Percentiles rank a stretch among this genome's conserved stretches.
Evolutionary conservation across 345 rosid genomes (phyloP).

Genomic region (Eucalyptus pauciflora): DNA sequence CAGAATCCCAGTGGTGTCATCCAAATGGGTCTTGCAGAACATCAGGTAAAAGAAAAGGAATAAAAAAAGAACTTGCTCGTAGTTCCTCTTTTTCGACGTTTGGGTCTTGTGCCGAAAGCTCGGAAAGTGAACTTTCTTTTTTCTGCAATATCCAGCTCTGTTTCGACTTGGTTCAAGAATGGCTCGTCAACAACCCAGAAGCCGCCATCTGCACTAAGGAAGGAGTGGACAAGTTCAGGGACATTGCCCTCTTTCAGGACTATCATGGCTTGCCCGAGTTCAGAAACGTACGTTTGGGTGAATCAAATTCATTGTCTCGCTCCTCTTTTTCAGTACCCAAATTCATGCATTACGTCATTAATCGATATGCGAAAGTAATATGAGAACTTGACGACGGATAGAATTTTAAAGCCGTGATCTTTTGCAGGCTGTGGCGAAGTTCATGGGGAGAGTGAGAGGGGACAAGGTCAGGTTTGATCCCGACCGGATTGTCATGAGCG

Average conservation of each 20-base stretch:
- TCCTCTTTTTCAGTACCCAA: not conserved
- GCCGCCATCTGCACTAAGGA: constrained; percentile 68
- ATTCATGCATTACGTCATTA: fast-evolving
- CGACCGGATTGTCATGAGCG: constrained; percentile 87
- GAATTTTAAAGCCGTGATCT: not conserved
- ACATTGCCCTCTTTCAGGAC: constrained; percentile 69
- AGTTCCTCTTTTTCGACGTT: not conserved
- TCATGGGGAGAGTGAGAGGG: constrained; percentile 79
- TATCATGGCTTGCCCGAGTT: constrained; percentile 79
- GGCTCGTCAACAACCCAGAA: constrained; percentile 56
- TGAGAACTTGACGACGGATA: not conserved
- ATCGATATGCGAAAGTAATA: not conserved
- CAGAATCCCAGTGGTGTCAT: constrained; percentile 69
- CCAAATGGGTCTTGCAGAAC: constrained; percentile 97
- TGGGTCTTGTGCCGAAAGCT: not conserved
- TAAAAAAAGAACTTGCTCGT: not conserved
- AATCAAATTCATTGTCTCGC: not conserved
- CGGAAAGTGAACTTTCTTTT: not conserved
- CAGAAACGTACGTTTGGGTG: constrained; percentile 44
- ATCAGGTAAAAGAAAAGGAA: constrained; percentile 33
- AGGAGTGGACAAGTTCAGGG: constrained; percentile 42
- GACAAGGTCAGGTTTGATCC: constrained; percentile 56
- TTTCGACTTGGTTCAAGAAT: constrained; percentile 56
- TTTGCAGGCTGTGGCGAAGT: constrained; percentile 74
- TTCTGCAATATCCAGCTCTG: constrained; percentile 41